Percentiles rank a stretch among this genome's conserved stretches.
These are phyloP conservation scores for Tulasnella sp. DNA, from an alignment of 768 basidiomycete species.

Conservation along the genomic window DNA sequence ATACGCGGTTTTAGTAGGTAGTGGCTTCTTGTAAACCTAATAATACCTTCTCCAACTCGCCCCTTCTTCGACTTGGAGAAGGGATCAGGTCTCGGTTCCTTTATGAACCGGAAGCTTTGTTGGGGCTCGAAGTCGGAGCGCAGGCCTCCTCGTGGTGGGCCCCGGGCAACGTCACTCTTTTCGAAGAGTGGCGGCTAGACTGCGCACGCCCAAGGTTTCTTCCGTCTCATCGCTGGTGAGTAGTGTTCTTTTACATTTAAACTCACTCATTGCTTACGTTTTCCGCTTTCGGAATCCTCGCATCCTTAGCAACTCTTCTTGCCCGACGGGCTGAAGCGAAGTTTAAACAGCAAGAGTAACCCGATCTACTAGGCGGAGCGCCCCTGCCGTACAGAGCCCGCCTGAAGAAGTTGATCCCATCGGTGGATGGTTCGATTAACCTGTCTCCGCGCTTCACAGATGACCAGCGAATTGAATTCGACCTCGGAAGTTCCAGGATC, in stretches of 20 bases:
- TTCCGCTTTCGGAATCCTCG: too few relatives aligned
- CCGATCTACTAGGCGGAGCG: too few relatives aligned
- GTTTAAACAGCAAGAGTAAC: too few relatives aligned
- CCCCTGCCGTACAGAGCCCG: too few relatives aligned
- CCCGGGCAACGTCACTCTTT: not conserved
- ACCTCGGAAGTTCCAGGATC: not conserved
- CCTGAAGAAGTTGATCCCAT: not conserved
- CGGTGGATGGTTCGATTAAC: not conserved
- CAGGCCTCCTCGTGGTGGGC: not conserved
- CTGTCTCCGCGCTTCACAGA: not conserved
- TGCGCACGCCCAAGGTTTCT: not conserved
- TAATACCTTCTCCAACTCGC: too few relatives aligned
- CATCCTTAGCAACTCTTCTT: too few relatives aligned
- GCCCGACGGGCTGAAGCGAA: too few relatives aligned
- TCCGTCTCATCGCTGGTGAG: not conserved
- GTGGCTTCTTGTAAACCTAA: not conserved
- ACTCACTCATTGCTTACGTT: too few relatives aligned
- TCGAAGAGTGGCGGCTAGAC: not conserved
- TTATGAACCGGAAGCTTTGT: not conserved
- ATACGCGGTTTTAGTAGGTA: not conserved
- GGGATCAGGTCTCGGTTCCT: not conserved
- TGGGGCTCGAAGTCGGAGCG: not conserved
- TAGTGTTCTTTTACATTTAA: too few relatives aligned
- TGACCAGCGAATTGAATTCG: not conserved
- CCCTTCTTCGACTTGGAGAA: not conserved